These are phyloP conservation scores for Didymella glomerata DNA, from an alignment of 2,329 filamentous ascomycete genomes.

Conservation along the genomic window DNA sequence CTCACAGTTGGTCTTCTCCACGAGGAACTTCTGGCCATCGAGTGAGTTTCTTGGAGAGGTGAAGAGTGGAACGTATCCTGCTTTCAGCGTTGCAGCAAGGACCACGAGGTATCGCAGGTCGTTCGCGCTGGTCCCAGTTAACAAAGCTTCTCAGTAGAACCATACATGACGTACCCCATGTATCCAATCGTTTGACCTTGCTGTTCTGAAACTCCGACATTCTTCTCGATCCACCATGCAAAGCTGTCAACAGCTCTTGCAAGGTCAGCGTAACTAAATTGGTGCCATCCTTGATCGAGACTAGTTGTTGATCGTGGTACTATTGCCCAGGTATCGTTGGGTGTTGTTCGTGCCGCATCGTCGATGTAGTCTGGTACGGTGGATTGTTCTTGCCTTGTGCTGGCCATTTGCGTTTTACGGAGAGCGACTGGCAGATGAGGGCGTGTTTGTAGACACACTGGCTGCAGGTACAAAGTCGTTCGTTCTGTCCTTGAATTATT, in stretches of 20 bases:
- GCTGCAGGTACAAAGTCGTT: neutral
- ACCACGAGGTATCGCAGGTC: conserved; percentile 16
- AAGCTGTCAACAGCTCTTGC: conserved; percentile 13
- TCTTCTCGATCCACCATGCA: conserved; percentile 19
- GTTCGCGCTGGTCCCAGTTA: neutral
- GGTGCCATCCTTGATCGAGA: conserved; percentile 14
- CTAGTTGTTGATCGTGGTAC: conserved; percentile 11
- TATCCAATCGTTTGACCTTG: conserved; percentile 18
- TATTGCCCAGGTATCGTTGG: conserved; percentile 17
- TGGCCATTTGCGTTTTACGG: conserved; percentile 1
- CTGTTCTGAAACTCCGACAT: conserved; percentile 5
- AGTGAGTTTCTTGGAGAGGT: conserved; percentile 16
- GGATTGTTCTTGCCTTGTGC: neutral
- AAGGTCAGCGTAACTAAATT: conserved; percentile 12
- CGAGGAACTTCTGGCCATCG: conserved; percentile 10
- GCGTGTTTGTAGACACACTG: neutral
- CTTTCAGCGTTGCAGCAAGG: conserved; percentile 11
- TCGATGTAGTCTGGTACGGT: conserved; percentile 17
- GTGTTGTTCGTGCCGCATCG: conserved; percentile 4
- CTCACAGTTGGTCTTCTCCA: conserved; percentile 11
- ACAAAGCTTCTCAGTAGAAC: too few species aligned
- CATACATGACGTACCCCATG: conserved; percentile 3
- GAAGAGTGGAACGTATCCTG: conserved; percentile 16
- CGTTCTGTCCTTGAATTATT: neutral
- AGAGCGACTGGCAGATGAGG: too few species aligned